Evolutionary conservation across 345 rosid species (phyloP).

Genomic region (Hypericum androsaemum): DNA sequence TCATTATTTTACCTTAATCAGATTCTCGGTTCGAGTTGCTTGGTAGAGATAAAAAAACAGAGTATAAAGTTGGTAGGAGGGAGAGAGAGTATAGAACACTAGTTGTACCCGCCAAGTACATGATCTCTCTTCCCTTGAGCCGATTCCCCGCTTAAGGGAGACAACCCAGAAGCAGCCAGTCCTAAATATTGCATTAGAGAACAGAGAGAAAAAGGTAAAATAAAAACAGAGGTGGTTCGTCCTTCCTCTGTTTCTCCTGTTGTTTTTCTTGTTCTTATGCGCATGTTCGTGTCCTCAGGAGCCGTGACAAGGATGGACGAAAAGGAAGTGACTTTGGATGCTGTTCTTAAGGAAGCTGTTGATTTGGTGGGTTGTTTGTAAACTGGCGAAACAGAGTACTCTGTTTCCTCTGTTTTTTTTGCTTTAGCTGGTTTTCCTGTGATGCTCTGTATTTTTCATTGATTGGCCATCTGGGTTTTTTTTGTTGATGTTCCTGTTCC

Average conservation of each 20-base stretch:
- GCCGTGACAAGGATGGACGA: constrained; percentile 23
- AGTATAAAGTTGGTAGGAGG: constrained; percentile 1
- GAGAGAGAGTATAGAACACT: background rate
- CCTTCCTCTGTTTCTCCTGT: background rate
- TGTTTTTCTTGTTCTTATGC: constrained; percentile 5
- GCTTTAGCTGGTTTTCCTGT: background rate
- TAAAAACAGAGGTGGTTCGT: background rate
- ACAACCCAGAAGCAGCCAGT: constrained; percentile 15
- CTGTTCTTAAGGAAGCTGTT: constrained; percentile 59
- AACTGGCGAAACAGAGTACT: background rate
- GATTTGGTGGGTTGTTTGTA: constrained; percentile 35
- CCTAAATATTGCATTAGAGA: constrained; percentile 5
- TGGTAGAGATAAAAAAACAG: too few species aligned
- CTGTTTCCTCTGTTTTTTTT: background rate
- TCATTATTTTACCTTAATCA: too few species aligned
- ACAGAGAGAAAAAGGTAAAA: constrained; percentile 1
- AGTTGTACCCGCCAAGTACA: constrained; percentile 36
- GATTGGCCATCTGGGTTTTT: constrained; percentile 5
- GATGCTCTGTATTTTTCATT: background rate
- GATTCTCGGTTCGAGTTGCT: too few species aligned
- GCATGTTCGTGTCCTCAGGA: background rate
- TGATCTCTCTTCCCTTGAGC: constrained; percentile 15
- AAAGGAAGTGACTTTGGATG: constrained; percentile 43
- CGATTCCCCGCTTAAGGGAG: constrained; percentile 11
- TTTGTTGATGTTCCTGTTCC: constrained; percentile 9